Conservation (phyloP, 2,329 filamentous ascomycete genomes). For the Cercospora sojina region DNA sequence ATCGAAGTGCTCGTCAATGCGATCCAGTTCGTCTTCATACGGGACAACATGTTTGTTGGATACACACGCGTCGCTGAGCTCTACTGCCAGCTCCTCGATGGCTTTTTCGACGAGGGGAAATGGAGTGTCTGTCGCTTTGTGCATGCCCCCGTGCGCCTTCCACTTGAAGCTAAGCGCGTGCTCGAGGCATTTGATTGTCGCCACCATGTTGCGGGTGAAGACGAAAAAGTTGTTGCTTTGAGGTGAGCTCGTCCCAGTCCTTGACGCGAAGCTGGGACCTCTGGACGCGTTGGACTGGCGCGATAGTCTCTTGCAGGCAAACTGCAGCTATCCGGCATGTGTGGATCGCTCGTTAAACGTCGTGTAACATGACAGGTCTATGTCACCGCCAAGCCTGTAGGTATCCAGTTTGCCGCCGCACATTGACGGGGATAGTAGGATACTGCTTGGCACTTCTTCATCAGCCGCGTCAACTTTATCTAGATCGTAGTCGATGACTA, state of each 20-base stretch:
- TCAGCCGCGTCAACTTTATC: too few species aligned
- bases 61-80: background rate
- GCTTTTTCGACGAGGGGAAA: background rate
- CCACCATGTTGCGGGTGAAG: background rate
- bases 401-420: background rate
- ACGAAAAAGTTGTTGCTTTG: background rate
- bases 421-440: background rate
- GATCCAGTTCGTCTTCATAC: background rate
- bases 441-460: background rate
- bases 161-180: background rate
- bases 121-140: background rate
- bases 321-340: background rate
- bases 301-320: background rate
- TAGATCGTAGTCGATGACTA: background rate
- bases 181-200: background rate
- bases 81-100: background rate
- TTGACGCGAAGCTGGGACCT: background rate
- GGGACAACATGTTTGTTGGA: background rate
- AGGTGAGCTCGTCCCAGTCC: background rate
- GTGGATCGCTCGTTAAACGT: background rate
- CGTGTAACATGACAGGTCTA: background rate
- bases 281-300: background rate
- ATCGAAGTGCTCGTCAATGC: background rate
- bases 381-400: background rate
- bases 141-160: background rate